A percentile compares a stretch with the other conserved stretches of the same genome.
These are phyloP conservation scores for Colletotrichum aenigma DNA, from an alignment of 2,329 filamentous ascomycete species.

Conservation along the genomic window DNA sequence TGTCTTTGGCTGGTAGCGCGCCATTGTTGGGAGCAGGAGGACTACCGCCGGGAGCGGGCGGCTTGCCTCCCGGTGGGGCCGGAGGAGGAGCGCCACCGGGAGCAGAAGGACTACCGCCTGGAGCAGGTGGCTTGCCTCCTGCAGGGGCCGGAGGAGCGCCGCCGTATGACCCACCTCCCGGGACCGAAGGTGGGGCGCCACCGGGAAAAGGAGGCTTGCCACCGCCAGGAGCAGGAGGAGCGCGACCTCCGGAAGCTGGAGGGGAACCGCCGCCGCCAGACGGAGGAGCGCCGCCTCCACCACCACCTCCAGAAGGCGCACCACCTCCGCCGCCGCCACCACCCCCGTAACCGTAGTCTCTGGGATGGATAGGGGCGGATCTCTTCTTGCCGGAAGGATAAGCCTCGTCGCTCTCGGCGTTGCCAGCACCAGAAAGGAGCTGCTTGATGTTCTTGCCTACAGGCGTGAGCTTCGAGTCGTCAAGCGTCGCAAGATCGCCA, in stretches of 20 bases:
- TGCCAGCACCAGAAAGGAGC: slow-evolving; percentile 25
- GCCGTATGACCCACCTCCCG: not conserved
- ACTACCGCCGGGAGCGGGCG: not conserved
- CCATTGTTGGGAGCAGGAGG: not conserved
- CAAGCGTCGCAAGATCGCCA: slow-evolving; percentile 40
- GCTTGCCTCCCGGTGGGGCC: not conserved
- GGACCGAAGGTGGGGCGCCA: not conserved
- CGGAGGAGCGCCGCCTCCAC: not conserved
- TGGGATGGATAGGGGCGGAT: not conserved
- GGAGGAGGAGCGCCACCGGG: not conserved
- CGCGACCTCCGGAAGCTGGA: not conserved
- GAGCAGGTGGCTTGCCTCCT: not conserved
- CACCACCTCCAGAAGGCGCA: not conserved
- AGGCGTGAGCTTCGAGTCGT: slow-evolving; percentile 31
- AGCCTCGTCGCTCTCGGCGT: slow-evolving; percentile 25
- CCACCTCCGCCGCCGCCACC: not conserved
- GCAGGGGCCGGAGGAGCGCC: not conserved
- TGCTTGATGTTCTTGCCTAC: slow-evolving; percentile 34
- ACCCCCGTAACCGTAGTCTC: not conserved
- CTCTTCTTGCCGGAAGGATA: slow-evolving; percentile 4
- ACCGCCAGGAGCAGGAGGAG: not conserved
- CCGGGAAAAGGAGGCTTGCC: not conserved
- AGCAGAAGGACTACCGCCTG: not conserved
- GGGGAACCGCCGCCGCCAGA: not conserved
- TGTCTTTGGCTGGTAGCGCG: slow-evolving; percentile 24